These are phyloP conservation scores for Coemansia sp. DNA, from an alignment of 192 early-diverging fungal genomes.

Conservation along the genomic window DNA sequence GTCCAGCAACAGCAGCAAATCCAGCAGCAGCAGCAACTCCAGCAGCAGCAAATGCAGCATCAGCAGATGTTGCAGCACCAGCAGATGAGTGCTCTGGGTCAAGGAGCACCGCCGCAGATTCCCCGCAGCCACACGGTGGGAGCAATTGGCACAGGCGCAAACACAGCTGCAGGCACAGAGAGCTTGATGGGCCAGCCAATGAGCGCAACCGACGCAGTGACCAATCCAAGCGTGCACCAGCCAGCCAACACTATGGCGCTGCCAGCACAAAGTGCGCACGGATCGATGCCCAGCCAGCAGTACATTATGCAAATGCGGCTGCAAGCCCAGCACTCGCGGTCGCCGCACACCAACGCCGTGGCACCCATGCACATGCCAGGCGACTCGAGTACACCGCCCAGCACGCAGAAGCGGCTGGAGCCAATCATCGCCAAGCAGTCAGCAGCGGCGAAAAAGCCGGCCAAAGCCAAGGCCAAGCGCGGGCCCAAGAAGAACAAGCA, in stretches of 20 bases:
- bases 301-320: constrained; percentile 23
- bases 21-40: constrained; percentile 9
- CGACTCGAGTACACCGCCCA: constrained; percentile 1
- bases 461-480: constrained; percentile 30
- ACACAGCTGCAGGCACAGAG: not conserved
- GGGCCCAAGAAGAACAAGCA: constrained; percentile 23
- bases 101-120: not conserved
- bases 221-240: not conserved
- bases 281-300: constrained; percentile 10
- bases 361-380: not conserved
- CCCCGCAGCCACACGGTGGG: not conserved
- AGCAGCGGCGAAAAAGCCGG: constrained; percentile 16
- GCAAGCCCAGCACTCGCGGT: constrained; percentile 10
- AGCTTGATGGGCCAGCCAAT: not conserved
- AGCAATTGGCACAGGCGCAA: not conserved
- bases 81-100: constrained; percentile 3
- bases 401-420: not conserved
- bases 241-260: not conserved
- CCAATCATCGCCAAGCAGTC: not conserved
- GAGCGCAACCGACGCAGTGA: not conserved
- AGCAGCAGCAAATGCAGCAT: constrained; percentile 19
- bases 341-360: not conserved
- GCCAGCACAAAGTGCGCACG: not conserved
- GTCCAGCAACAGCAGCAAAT: constrained; percentile 21
- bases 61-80: constrained; percentile 11